A percentile compares a stretch with the other conserved stretches of the same genome.
phyloP scores from a whole-genome alignment of 257 asterid genomes.

The Solanum pinnatisectum region DNA sequence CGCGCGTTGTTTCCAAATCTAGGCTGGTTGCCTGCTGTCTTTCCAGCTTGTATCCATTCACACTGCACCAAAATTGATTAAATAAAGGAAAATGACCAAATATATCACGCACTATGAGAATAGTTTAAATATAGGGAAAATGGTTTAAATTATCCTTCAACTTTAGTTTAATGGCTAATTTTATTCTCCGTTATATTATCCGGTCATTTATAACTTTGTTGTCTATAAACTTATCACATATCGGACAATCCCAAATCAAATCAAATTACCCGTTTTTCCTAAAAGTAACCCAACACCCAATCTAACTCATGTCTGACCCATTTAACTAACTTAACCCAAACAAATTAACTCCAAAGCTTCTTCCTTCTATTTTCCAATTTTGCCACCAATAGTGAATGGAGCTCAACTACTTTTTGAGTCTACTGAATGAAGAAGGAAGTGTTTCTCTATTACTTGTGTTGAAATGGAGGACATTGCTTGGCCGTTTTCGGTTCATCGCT shows the following conservation, averaged over 20 bases:
- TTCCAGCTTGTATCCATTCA: background rate
- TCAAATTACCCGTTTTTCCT: no score
- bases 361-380: background rate
- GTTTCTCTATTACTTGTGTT: background rate
- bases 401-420: background rate
- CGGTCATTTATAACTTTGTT: background rate
- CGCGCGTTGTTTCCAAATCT: background rate
- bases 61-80: no score
- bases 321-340: background rate
- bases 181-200: no score
- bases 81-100: background rate
- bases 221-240: background rate
- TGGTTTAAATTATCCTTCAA: no score
- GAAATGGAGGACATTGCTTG: background rate
- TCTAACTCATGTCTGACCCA: background rate
- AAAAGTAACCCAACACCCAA: background rate
- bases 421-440: background rate
- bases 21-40: background rate
- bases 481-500: background rate
- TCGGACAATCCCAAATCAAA: background rate
- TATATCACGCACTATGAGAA: no score
- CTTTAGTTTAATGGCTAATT: background rate
- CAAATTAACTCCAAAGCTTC: background rate
- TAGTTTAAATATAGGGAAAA: no score
- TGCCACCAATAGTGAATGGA: background rate